phyloP scores from a whole-genome alignment of 1,139 yeast species.

The Scheffersomyces stambukii region DNA sequence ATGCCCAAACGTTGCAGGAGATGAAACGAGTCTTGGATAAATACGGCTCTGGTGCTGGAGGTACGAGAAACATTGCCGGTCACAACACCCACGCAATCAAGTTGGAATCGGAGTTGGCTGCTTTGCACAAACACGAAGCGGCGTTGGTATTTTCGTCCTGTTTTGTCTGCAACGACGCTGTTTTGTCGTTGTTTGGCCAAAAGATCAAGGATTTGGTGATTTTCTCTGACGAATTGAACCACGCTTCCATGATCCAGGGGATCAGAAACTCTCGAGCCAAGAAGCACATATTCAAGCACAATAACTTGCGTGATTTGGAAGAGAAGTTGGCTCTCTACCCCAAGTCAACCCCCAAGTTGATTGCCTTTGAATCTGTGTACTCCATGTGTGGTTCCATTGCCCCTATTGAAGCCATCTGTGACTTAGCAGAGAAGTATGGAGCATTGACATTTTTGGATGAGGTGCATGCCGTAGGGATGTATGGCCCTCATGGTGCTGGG shows the following conservation, averaged over 20 bases:
- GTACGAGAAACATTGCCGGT: constrained; percentile 98
- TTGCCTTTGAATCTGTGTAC: constrained; percentile 95
- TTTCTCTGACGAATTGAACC: constrained; percentile 89
- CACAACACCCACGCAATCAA: constrained; percentile 85
- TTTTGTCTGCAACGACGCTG: constrained; percentile 95
- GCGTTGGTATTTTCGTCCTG: constrained; percentile 95
- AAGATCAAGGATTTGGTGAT: constrained; percentile 85
- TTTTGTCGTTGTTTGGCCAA: constrained; percentile 87
- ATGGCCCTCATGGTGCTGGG: constrained; percentile 99
- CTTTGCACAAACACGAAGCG: constrained; percentile 90
- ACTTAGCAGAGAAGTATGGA: constrained; percentile 94
- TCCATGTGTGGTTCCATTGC: constrained; percentile 98
- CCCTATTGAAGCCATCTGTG: constrained; percentile 89
- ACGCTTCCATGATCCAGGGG: constrained; percentile 97
- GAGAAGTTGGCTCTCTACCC: constrained; percentile 75
- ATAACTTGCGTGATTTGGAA: constrained; percentile 81
- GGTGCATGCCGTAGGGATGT: constrained; percentile 98
- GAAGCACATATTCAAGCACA: constrained; percentile 89
- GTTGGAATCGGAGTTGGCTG: constrained; percentile 83
- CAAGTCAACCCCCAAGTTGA: constrained; percentile 79
- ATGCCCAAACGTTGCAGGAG: constrained; percentile 62
- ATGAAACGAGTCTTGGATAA: constrained; percentile 80
- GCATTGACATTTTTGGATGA: constrained; percentile 96
- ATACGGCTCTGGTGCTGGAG: constrained; percentile 99
- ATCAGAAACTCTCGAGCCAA: constrained; percentile 85